A percentile compares a stretch with the other conserved stretches of the same genome.
phyloP scores from a whole-genome alignment of 495 filamentous ascomycete species.

The Usnea hakonensis region DNA sequence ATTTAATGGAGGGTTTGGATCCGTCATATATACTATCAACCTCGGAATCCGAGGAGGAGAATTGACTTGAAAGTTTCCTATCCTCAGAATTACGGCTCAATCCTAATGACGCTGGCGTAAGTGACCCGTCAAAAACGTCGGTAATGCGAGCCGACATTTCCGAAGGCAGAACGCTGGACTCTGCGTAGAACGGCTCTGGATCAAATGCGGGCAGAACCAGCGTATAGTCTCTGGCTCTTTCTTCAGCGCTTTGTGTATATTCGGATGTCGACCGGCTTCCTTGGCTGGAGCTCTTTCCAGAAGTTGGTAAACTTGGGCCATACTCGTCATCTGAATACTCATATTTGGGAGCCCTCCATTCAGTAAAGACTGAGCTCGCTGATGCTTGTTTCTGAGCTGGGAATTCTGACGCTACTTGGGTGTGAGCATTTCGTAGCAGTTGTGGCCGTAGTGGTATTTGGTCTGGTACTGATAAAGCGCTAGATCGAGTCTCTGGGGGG shows the following conservation, averaged over 20 bases:
- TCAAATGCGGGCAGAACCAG: constrained; percentile 9
- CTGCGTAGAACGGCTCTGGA: constrained; percentile 4
- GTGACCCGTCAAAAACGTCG: constrained; percentile 17
- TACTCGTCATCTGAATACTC: constrained; percentile 10
- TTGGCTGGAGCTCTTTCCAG: background rate
- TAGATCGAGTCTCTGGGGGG: constrained; percentile 11
- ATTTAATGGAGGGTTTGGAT: constrained; percentile 8
- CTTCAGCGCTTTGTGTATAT: constrained; percentile 11
- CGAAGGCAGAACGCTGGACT: constrained; percentile 8
- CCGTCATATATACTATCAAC: constrained; percentile 5
- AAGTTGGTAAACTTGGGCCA: constrained; percentile 1
- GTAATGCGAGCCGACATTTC: constrained; percentile 16
- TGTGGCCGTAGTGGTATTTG: constrained; percentile 12
- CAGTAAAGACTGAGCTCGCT: background rate
- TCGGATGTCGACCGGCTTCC: background rate
- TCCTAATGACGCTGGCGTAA: constrained; percentile 14
- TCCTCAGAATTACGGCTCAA: constrained; percentile 9
- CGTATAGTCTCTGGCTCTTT: constrained; percentile 16
- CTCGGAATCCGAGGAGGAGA: constrained; percentile 23
- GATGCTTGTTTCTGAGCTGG: background rate
- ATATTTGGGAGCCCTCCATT: constrained; percentile 15
- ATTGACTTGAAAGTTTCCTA: constrained; percentile 17
- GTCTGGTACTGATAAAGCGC: constrained; percentile 18
- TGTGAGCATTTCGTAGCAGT: constrained; percentile 9
- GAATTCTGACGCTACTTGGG: constrained; percentile 8